phyloP scores from a whole-genome alignment of 257 asterid genomes.

The Marsdenia floribunda region DNA sequence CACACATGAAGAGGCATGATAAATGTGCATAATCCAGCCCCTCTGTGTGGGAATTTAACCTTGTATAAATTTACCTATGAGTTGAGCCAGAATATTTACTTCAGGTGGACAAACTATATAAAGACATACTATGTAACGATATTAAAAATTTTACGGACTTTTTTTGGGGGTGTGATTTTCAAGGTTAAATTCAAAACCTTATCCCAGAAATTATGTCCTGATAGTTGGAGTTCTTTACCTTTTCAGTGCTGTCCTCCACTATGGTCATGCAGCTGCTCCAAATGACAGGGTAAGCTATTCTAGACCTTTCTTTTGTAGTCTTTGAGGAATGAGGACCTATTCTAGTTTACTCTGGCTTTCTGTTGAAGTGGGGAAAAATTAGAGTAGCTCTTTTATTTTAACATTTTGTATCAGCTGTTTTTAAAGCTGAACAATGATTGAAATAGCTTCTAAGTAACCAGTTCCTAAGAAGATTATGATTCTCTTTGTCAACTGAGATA shows the following conservation, averaged over 20 bases:
- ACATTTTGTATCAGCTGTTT: background rate
- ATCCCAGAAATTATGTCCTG: slow-evolving; percentile 24
- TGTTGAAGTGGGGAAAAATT: background rate
- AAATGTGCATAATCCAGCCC: no score
- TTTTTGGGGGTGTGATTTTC: background rate
- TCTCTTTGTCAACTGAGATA: background rate
- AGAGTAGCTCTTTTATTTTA: background rate
- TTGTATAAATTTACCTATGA: background rate
- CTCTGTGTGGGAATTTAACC: no score
- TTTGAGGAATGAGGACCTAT: background rate
- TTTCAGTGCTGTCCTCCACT: slow-evolving; percentile 86
- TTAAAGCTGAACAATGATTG: background rate
- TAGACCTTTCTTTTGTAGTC: background rate
- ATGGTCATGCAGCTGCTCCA: slow-evolving; percentile 99
- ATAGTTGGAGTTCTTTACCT: slow-evolving; percentile 16
- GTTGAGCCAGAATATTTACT: background rate
- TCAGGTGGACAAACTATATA: background rate
- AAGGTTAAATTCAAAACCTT: background rate
- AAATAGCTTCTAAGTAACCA: background rate
- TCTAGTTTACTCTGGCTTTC: background rate
- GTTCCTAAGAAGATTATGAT: slow-evolving; percentile 2
- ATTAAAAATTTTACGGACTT: background rate
- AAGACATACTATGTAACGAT: background rate
- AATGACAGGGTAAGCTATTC: slow-evolving; percentile 71
- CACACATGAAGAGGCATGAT: no score